These are phyloP conservation scores for Blastomyces gilchristii DNA, from an alignment of 2,329 filamentous ascomycete genomes.

Conservation along the genomic window DNA sequence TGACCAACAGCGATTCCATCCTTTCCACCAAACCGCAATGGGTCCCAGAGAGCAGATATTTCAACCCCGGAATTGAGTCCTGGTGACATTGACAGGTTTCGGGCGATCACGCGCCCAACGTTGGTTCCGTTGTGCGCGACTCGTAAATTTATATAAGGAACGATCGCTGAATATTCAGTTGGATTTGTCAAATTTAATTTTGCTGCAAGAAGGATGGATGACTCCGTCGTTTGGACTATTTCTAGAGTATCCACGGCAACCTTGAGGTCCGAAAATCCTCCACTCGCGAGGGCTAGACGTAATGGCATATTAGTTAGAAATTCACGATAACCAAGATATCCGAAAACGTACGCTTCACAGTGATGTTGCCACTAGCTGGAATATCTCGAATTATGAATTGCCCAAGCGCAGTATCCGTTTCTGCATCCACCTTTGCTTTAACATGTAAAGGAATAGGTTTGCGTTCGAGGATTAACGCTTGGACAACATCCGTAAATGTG, in stretches of 20 bases:
- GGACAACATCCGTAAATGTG: conserved; percentile 70
- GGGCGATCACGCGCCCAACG: conserved; percentile 63
- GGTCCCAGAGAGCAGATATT: conserved; percentile 65
- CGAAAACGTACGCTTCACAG: conserved; percentile 76
- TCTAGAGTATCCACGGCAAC: conserved; percentile 62
- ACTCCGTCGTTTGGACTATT: conserved; percentile 61
- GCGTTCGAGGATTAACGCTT: conserved; percentile 65
- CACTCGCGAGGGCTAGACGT: conserved; percentile 48
- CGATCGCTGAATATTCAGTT: conserved; percentile 67
- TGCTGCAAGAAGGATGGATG: conserved; percentile 61
- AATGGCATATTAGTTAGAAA: background rate
- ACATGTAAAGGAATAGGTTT: conserved; percentile 62
- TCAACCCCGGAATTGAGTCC: conserved; percentile 63
- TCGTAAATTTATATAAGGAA: conserved; percentile 73
- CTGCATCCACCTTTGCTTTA: conserved; percentile 70
- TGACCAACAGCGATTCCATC: conserved; percentile 53
- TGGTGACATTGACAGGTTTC: conserved; percentile 51
- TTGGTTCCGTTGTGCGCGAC: conserved; percentile 62
- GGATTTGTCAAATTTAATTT: conserved; percentile 80
- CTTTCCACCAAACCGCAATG: conserved; percentile 51
- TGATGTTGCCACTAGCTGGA: conserved; percentile 71
- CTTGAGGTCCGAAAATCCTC: conserved; percentile 41
- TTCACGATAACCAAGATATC: background rate
- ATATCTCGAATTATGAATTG: conserved; percentile 71
- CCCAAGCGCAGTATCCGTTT: conserved; percentile 71